Conservation (phyloP, 345 rosid species). For the Citrus hindsii region DNA sequence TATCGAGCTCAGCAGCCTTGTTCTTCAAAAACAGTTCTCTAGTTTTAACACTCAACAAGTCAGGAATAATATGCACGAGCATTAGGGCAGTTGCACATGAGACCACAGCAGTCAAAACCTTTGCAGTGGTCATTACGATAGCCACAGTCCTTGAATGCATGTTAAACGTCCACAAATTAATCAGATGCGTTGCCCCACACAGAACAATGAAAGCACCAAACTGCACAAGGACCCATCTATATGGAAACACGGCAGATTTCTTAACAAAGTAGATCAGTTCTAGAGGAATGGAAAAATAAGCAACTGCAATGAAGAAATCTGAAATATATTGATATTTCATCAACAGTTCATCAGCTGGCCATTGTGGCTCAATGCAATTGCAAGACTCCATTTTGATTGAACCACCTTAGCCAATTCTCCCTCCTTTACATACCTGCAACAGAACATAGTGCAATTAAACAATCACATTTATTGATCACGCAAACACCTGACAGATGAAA, state of each 20-base stretch:
- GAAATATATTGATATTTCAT: constrained; percentile 98
- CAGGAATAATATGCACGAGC: constrained; percentile 99
- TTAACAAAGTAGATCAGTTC: constrained; percentile 96
- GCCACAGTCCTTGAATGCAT: constrained; percentile 77
- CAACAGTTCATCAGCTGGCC: constrained; percentile 87
- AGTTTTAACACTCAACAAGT: constrained; percentile 85
- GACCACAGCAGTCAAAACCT: constrained; percentile 79
- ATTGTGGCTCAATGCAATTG: constrained; percentile 92
- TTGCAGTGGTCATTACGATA: constrained; percentile 75
- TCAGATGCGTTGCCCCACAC: constrained; percentile 98
- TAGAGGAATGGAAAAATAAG: constrained; percentile 94
- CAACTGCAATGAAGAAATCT: constrained; percentile 96
- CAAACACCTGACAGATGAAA: not conserved
- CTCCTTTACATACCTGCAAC: constrained; percentile 34
- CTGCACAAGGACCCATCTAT: constrained; percentile 98
- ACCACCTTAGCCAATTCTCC: constrained; percentile 12
- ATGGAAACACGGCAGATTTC: constrained; percentile 90
- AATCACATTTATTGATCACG: not conserved
- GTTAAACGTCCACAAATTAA: constrained; percentile 86
- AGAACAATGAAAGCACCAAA: constrained; percentile 98
- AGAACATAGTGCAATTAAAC: not conserved
- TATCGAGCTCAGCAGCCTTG: constrained; percentile 94
- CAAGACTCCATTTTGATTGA: constrained; percentile 64
- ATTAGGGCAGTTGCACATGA: constrained; percentile 93
- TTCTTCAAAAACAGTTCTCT: constrained; percentile 86